A percentile compares a stretch with the other conserved stretches of the same genome.
Evolutionary conservation across 192 early-diverging fungal genomes (phyloP).

Genomic region (Gamsiella multidivaricata): DNA sequence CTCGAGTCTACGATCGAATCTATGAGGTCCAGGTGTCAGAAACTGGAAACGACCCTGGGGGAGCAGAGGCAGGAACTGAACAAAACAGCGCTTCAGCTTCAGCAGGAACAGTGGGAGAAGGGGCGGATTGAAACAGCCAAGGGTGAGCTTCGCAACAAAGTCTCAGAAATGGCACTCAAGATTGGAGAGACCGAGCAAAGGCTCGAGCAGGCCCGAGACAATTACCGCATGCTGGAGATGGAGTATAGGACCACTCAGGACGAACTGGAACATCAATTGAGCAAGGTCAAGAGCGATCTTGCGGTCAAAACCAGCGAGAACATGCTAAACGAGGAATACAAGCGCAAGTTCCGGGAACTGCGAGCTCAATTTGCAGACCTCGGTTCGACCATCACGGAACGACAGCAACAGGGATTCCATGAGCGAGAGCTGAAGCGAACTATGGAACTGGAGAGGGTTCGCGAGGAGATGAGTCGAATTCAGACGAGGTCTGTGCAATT

Average conservation of each 20-base stretch:
- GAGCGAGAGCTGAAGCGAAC: slow-evolving; percentile 38
- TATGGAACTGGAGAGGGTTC: slow-evolving; percentile 42
- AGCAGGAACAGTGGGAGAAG: slow-evolving; percentile 43
- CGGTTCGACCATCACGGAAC: slow-evolving; percentile 29
- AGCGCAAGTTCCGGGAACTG: slow-evolving; percentile 46
- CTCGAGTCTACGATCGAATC: slow-evolving; percentile 11
- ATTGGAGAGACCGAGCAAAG: slow-evolving; percentile 46
- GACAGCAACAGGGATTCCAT: slow-evolving; percentile 49
- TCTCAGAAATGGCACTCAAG: slow-evolving; percentile 35
- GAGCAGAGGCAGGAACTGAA: slow-evolving; percentile 21
- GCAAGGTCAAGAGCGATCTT: slow-evolving; percentile 30
- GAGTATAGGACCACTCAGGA: slow-evolving; percentile 43
- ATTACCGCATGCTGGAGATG: slow-evolving; percentile 11
- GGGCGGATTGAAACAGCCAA: slow-evolving; percentile 14
- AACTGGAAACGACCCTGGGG: slow-evolving; percentile 11
- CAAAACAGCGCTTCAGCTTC: slow-evolving; percentile 8
- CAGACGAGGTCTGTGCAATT: slow-evolving; percentile 19
- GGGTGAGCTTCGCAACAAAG: slow-evolving; percentile 29
- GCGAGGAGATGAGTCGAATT: slow-evolving; percentile 19
- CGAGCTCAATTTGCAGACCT: slow-evolving; percentile 38
- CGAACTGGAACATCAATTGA: slow-evolving; percentile 39
- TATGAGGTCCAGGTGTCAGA: not conserved
- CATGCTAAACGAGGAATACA: slow-evolving; percentile 37
- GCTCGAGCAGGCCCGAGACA: slow-evolving; percentile 30
- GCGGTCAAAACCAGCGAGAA: slow-evolving; percentile 36